Evolutionary conservation across 441 rosid genomes (phyloP).

Genomic region (Sinapis alba): DNA sequence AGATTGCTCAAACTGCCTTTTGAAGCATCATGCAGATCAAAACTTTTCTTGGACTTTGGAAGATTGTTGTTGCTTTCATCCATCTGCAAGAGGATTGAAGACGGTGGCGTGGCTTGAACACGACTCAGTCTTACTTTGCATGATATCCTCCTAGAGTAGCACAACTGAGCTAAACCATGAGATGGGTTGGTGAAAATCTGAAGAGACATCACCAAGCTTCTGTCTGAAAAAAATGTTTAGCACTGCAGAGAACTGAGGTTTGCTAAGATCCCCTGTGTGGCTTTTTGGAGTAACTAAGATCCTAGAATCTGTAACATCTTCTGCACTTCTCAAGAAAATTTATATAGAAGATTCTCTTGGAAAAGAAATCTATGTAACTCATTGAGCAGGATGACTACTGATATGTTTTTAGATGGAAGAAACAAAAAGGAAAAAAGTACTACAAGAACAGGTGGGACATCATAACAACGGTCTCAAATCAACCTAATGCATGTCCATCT

Average conservation of each 20-base stretch:
- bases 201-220: slow-evolving; percentile 52
- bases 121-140: slow-evolving; percentile 45
- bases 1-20: slow-evolving; percentile 27
- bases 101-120: slow-evolving; percentile 46
- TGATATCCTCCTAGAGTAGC: slow-evolving; percentile 27
- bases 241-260: not conserved
- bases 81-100: slow-evolving; percentile 51
- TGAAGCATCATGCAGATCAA: slow-evolving; percentile 37
- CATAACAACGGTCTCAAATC: slow-evolving; percentile 34
- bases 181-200: slow-evolving; percentile 46
- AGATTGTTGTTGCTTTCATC: slow-evolving; percentile 52
- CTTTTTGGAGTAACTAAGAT: slow-evolving; percentile 8
- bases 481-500: slow-evolving; percentile 13
- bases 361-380: not conserved
- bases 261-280: not conserved
- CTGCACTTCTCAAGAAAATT: not conserved
- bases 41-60: slow-evolving; percentile 45
- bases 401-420: slow-evolving; percentile 14
- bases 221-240: slow-evolving; percentile 33
- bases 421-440: slow-evolving; percentile 26
- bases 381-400: not conserved
- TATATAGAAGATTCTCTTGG: not conserved
- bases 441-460: slow-evolving; percentile 26
- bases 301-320: slow-evolving; percentile 1
- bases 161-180: slow-evolving; percentile 35